Evolutionary conservation across 768 basidiomycete species (phyloP), one percentile per base, ranked within the genome.

Genomic region (Peribolospora kevripleyi): DNA sequence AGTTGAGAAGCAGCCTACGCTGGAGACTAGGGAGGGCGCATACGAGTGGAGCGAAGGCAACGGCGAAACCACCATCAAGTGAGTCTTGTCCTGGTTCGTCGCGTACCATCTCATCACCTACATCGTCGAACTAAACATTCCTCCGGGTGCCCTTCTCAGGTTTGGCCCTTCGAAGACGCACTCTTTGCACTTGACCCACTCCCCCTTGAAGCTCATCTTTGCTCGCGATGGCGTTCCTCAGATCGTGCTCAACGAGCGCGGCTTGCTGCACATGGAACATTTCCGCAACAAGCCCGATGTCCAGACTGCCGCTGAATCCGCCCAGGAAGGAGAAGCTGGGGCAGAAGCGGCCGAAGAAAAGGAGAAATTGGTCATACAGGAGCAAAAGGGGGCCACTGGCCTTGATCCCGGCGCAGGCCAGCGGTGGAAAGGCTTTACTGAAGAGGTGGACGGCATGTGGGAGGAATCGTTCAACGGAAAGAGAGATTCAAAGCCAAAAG

Each of bases 211-310:
- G 59, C 71, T 97, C 45, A 74, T 76, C 1, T 73, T 93, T 58
- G 71, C 76, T 48, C 75, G 80, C 42, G 73, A 76, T 55, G 85
- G 84, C 3, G 79, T 77, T 64, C 80, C 82, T 56, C 82, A 93
- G 63, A 73, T 98, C 51, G 79, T 87, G 7, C 68, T 98, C 42
- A 98, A 98, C 62, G 86, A 84, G 2, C 74, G 78, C 46, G 84
- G 84, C 2, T 73, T 98, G 40, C 71, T 98, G 59, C 90, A 97
- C 61, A 90, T 98, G 91, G 93, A 98, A 65, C 93, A 97, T 68
- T 95, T 90, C 73, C 59, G 73, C 13, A 59, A 65, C 57, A 82
- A 84, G 61, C 73, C 72, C 25, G 79, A 81, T 63, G 65, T 68
- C n/a, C 13, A 40, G 3, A 40, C 55, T 3, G 36, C 53, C 45